Evolutionary conservation across 257 asterid genomes (phyloP).

Genomic region (Cordia subcordata): DNA sequence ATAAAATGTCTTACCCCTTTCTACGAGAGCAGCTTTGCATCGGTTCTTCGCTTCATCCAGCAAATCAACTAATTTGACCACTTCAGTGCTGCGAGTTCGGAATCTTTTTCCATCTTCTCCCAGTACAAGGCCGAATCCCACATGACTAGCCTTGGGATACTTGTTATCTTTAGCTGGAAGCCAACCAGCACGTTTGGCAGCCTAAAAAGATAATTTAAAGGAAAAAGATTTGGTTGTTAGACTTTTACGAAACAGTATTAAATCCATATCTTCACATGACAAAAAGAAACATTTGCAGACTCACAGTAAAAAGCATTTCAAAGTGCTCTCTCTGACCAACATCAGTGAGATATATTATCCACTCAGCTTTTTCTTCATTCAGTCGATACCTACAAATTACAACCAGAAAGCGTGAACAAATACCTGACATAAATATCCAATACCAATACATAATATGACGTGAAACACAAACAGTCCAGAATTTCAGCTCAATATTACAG

Average conservation of each 20-base stretch:
- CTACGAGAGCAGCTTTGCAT: slow-evolving; percentile 65
- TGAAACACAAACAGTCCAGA: too few species aligned
- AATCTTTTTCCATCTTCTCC: slow-evolving; percentile 91
- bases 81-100: slow-evolving; percentile 87
- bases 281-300: slow-evolving; percentile 23
- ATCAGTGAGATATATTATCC: slow-evolving; percentile 91
- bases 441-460: too few species aligned
- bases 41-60: slow-evolving; percentile 87
- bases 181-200: slow-evolving; percentile 88
- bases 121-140: slow-evolving; percentile 83
- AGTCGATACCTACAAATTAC: slow-evolving; percentile 62
- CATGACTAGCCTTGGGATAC: slow-evolving; percentile 80
- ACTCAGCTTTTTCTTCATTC: slow-evolving; percentile 83
- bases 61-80: slow-evolving; percentile 78
- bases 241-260: too few species aligned
- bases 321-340: slow-evolving; percentile 91
- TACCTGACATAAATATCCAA: too few species aligned
- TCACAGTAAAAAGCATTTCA: slow-evolving; percentile 83
- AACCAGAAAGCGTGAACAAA: too few species aligned
- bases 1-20: slow-evolving; percentile 53
- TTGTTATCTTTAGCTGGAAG: slow-evolving; percentile 60
- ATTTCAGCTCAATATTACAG: too few species aligned
- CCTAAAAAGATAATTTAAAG: slow-evolving; percentile 38
- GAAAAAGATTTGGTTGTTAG: slow-evolving; percentile 9
- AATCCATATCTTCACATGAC: not conserved